Percentiles rank a stretch among this genome's conserved stretches.
Conservation (phyloP, 257 asterid genomes). For the Osmanthus fragrans region DNA sequence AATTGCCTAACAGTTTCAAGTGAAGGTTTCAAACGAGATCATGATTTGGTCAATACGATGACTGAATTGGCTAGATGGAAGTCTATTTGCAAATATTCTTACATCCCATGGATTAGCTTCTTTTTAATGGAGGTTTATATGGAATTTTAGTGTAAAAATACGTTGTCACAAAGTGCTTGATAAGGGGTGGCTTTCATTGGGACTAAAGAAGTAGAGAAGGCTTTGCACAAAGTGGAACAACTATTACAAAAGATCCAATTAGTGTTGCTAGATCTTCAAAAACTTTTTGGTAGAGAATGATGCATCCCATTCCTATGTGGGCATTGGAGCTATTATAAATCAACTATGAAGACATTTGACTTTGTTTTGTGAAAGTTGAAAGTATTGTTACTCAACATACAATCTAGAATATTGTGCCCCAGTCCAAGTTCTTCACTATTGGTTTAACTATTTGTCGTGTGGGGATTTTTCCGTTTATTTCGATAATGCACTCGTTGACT, state of each 20-base stretch:
- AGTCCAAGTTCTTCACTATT: neutral
- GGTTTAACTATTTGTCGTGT: neutral
- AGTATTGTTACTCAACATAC: neutral
- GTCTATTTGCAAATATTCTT: too few relatives aligned
- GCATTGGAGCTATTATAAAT: neutral
- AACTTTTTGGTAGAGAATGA: neutral
- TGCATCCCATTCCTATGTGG: neutral
- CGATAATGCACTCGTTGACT: neutral
- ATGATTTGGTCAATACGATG: neutral
- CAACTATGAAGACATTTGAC: neutral
- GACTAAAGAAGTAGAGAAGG: neutral
- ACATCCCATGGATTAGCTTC: neutral
- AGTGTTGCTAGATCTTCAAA: neutral
- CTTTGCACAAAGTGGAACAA: neutral
- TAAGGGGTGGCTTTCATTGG: neutral
- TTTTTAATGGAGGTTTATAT: neutral
- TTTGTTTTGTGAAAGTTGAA: too few relatives aligned
- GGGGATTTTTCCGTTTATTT: neutral
- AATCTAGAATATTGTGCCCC: neutral
- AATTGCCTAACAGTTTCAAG: too few relatives aligned
- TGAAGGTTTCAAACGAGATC: neutral
- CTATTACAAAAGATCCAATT: neutral
- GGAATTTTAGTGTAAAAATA: neutral
- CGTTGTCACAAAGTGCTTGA: neutral
- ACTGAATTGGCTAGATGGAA: neutral